Evolutionary conservation across 2,329 filamentous ascomycete species (phyloP), one percentile per base, ranked within the genome.

Genomic region (Triangularia setosa): DNA sequence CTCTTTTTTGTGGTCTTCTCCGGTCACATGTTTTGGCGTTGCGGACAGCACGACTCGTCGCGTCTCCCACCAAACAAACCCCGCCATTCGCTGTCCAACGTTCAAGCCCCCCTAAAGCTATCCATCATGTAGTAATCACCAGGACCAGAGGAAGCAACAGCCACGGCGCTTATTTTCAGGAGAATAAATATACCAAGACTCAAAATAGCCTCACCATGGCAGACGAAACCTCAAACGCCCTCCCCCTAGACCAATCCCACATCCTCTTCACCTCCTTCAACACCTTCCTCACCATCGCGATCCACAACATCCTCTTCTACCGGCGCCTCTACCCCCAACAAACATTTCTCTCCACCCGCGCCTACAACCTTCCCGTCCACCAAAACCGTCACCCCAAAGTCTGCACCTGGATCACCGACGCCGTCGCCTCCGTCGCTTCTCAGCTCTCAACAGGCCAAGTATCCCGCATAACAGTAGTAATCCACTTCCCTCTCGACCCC

Each of bases 341-440:
- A 27, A 91, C 92, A 35, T 97, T 97, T 78, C 84, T 94, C 64
- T 87, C 89, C 52, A 86, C 89, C 44, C 86, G 90, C 68, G 92
- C 91, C 72, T 93, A 93, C 81, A 93, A 94, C 78, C 88, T 92
- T 64, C 85, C 92, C 28, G 90, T 96, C 55, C 89, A 90, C 71
- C 93, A 97, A 75, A 94, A 87, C 65, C 90, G 93, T 64, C 93
- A 97, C 76, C 92, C 93, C 0, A 86, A 86, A 70, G 90, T 97
- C 68, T 96, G 92, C 81, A 80, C 87, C 72, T 97, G 93, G 90
- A 87, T 97, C 76, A 86, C 83, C 73, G 90, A 95, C 75, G 92
- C 93, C 69, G 85, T 95, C 52, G 80, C 87, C 67, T 90, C 92
- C 35, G 85, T 93, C 23, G 82, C 86, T 65, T 81, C 80, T 3